Evolutionary conservation across 176 grass and related monocot genomes (phyloP).

Genomic region (Thinopyrum elongatum): DNA sequence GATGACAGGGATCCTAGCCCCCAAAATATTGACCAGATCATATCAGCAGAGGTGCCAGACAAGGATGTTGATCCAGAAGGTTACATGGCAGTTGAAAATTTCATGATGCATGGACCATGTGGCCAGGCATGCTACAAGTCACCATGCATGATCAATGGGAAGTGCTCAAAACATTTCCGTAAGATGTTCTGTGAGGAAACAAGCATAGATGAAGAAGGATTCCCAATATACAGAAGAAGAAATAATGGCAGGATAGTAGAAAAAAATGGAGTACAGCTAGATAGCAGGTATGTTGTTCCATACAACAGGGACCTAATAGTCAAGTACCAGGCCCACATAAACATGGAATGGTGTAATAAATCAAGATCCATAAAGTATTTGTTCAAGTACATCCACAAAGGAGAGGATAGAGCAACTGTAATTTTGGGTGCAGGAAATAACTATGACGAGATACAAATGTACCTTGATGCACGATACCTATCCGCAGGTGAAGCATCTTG

Average conservation of each 20-base stretch:
- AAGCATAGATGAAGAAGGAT: conserved; percentile 14
- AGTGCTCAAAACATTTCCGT: conserved; percentile 30
- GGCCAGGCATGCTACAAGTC: not conserved
- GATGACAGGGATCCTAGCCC: not conserved
- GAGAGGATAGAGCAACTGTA: not conserved
- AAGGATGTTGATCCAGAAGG: not conserved
- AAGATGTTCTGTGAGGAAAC: not conserved
- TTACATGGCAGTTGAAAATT: conserved; percentile 13
- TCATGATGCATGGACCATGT: conserved; percentile 33
- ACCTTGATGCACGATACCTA: conserved; percentile 37
- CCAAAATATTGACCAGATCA: conserved; percentile 1
- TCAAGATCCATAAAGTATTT: conserved; percentile 37
- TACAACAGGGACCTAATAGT: conserved; percentile 3
- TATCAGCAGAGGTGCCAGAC: not conserved
- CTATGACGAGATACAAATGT: conserved; percentile 29
- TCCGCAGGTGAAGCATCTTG: conserved; percentile 10
- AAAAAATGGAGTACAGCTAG: conserved; percentile 10
- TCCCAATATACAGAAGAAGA: conserved; percentile 24
- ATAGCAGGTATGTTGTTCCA: conserved; percentile 21
- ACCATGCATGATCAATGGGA: conserved; percentile 21
- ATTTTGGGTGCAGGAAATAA: not conserved
- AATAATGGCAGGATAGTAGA: not conserved
- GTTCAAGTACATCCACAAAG: conserved; percentile 43
- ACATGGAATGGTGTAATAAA: conserved; percentile 31
- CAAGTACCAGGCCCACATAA: conserved; percentile 39